Conservation (phyloP, 2,329 filamentous ascomycete genomes). For the Fusarium vanettenii region DNA sequence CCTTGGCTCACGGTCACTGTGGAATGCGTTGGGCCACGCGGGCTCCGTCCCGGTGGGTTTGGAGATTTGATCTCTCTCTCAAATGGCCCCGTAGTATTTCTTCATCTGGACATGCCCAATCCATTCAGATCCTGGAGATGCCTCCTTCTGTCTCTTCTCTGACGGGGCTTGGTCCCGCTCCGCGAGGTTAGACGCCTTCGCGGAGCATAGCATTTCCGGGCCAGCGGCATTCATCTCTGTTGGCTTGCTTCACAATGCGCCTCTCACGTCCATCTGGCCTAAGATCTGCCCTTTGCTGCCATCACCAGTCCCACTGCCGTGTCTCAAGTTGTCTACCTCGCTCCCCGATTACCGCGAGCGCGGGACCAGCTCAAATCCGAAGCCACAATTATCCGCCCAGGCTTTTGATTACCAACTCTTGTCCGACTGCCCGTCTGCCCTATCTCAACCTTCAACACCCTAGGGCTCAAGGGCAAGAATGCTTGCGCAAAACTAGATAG, state of each 20-base stretch:
- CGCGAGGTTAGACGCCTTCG: constrained; percentile 5
- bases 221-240: constrained; percentile 17
- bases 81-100: not conserved
- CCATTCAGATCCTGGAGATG: constrained; percentile 3
- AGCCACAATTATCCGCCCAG: constrained; percentile 22
- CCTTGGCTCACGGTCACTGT: not conserved
- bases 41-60: constrained; percentile 5
- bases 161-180: not conserved
- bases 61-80: not conserved
- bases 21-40: constrained; percentile 28
- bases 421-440: constrained; percentile 11
- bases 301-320: not conserved
- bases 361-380: constrained; percentile 21
- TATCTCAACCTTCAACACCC: not conserved
- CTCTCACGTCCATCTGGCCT: constrained; percentile 17
- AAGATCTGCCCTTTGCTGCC: constrained; percentile 14
- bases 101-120: not conserved
- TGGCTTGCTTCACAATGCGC: constrained; percentile 30
- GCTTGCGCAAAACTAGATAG: constrained; percentile 11
- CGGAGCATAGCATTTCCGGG: constrained; percentile 8
- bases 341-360: constrained; percentile 18
- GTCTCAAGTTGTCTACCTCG: constrained; percentile 11
- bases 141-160: not conserved
- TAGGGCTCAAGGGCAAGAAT: not conserved
- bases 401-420: constrained; percentile 8